phyloP scores from a whole-genome alignment of 768 basidiomycete species.

The Termitomyces eurrhizus region DNA sequence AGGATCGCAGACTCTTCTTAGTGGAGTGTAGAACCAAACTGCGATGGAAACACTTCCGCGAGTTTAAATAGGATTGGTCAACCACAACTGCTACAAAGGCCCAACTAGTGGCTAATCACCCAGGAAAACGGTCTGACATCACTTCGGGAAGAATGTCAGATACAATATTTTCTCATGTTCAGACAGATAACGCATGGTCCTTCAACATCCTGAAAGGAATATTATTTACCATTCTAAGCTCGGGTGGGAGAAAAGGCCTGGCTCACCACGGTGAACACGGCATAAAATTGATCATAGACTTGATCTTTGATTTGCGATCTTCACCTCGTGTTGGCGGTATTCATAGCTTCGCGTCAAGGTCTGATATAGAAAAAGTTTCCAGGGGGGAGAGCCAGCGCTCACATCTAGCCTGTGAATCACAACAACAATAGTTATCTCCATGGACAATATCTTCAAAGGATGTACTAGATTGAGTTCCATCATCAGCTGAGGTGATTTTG shows the following conservation, averaged over 20 bases:
- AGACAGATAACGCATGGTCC: neutral
- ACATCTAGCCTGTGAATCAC: neutral
- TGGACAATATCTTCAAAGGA: neutral
- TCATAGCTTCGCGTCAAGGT: neutral
- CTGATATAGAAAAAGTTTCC: no score
- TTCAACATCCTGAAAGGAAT: neutral
- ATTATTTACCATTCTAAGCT: neutral
- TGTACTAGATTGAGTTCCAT: neutral
- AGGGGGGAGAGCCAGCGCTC: no score
- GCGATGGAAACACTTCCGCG: neutral
- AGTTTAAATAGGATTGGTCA: neutral
- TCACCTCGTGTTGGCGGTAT: neutral
- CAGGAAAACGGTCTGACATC: neutral
- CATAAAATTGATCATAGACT: neutral
- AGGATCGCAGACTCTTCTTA: neutral
- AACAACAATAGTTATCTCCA: neutral
- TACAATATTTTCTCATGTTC: neutral
- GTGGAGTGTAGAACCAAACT: neutral
- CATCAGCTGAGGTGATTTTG: neutral
- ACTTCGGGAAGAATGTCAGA: slow-evolving; percentile 1
- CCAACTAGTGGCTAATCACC: neutral
- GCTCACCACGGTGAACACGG: neutral
- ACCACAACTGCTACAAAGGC: neutral
- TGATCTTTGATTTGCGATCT: neutral
- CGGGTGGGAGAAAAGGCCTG: neutral